Evolutionary conservation across 371 early-diverging fungal genomes (phyloP).

Genomic region (Mortierella sp.): DNA sequence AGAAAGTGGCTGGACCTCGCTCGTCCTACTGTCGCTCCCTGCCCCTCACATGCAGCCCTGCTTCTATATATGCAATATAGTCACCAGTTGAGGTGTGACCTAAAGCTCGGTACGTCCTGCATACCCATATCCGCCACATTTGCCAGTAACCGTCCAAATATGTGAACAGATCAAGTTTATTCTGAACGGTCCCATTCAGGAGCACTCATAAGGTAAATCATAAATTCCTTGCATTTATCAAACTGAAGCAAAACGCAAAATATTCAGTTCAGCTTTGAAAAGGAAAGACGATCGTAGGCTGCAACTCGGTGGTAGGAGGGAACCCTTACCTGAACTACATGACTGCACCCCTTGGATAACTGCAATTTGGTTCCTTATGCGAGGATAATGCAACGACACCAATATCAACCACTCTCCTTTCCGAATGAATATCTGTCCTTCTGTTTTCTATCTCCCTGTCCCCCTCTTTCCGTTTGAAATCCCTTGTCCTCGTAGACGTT

Average conservation of each 20-base stretch:
- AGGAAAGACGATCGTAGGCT: no score
- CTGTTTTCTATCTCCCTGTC: neutral
- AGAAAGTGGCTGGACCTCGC: neutral
- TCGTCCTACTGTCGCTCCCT: neutral
- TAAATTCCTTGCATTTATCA: no score
- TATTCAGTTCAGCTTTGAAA: no score
- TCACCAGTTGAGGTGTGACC: neutral
- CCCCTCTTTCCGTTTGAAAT: slow-evolving; percentile 13
- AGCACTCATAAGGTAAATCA: no score
- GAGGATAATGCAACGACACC: neutral
- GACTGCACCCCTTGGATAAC: slow-evolving; percentile 1
- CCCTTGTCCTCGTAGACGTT: neutral
- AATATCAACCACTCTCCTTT: neutral
- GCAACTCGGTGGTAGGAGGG: neutral
- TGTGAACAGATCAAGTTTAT: slow-evolving; percentile 1
- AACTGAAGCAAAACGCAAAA: no score
- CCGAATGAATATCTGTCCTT: neutral
- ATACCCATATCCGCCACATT: neutral
- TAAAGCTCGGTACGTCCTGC: neutral
- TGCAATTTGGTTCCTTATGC: neutral
- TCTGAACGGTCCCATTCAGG: no score
- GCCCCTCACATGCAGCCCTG: neutral
- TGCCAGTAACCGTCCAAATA: neutral
- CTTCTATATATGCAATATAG: neutral
- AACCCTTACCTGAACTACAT: neutral